These are phyloP conservation scores for Cyberlindnera lachancei DNA, from an alignment of 805 yeast species.

Conservation along the genomic window DNA sequence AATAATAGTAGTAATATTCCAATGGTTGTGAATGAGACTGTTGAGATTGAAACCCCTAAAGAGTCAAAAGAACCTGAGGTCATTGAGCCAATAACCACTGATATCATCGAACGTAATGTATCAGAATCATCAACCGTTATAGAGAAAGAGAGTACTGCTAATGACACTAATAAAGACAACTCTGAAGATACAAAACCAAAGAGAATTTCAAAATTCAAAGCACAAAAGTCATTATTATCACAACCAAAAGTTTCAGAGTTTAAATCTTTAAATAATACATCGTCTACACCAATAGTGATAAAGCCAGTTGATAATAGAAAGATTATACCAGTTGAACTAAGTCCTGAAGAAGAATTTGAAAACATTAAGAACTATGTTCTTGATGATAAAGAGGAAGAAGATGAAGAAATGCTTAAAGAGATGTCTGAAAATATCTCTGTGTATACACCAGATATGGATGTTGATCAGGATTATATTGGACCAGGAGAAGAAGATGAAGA, in stretches of 20 bases:
- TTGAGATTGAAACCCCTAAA: background rate
- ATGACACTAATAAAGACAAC: too few relatives aligned
- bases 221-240: background rate
- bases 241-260: constrained; percentile 5
- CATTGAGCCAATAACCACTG: constrained; percentile 8
- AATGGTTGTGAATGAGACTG: background rate
- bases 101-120: constrained; percentile 5
- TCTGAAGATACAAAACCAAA: constrained; percentile 2
- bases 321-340: constrained; percentile 1
- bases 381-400: constrained; percentile 17
- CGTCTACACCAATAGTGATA: background rate
- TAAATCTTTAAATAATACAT: constrained; percentile 1
- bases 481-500: constrained; percentile 8
- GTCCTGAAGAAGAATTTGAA: constrained; percentile 7
- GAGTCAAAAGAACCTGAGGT: background rate
- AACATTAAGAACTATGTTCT: constrained; percentile 12
- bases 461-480: constrained; percentile 24
- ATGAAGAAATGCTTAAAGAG: constrained; percentile 9
- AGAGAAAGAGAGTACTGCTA: background rate
- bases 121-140: background rate
- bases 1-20: background rate
- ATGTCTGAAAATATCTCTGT: constrained; percentile 17
- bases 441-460: constrained; percentile 25
- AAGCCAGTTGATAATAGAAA: background rate
- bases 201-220: constrained; percentile 1